Evolutionary conservation across 2,329 filamentous ascomycete species (phyloP).

Genomic region (Emmonsia crescens): DNA sequence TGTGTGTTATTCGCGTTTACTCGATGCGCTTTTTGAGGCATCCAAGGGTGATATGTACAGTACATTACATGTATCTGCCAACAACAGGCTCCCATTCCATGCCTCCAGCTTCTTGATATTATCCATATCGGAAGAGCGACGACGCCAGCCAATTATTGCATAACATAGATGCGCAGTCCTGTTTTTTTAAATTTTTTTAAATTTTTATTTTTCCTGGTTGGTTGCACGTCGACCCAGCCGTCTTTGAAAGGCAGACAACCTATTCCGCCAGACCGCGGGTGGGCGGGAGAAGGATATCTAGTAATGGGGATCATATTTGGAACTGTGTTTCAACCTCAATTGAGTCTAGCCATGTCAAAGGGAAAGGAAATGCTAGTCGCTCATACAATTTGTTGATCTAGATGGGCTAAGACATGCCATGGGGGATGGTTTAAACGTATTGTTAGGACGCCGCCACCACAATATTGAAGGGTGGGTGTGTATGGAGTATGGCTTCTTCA

Average conservation of each 20-base stretch:
- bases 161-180: not conserved
- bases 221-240: not conserved
- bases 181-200: too few species aligned
- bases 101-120: not conserved
- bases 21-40: not conserved
- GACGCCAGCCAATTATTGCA: not conserved
- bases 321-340: not conserved
- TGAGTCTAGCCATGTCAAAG: too few species aligned
- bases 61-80: too few species aligned
- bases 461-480: too few species aligned
- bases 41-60: not conserved
- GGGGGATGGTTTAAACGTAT: too few species aligned
- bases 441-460: too few species aligned
- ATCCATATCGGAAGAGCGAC: not conserved
- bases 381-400: too few species aligned
- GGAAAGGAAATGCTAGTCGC: too few species aligned
- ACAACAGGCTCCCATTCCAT: not conserved
- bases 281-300: not conserved
- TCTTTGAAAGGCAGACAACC: not conserved
- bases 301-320: too few species aligned
- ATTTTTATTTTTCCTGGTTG: too few species aligned
- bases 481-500: too few species aligned
- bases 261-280: not conserved
- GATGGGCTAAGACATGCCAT: too few species aligned
- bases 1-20: not conserved